Evolutionary conservation across 805 yeast species (phyloP), one percentile per base, ranked within the genome.

Genomic region (Phaffomyces opuntiae): DNA sequence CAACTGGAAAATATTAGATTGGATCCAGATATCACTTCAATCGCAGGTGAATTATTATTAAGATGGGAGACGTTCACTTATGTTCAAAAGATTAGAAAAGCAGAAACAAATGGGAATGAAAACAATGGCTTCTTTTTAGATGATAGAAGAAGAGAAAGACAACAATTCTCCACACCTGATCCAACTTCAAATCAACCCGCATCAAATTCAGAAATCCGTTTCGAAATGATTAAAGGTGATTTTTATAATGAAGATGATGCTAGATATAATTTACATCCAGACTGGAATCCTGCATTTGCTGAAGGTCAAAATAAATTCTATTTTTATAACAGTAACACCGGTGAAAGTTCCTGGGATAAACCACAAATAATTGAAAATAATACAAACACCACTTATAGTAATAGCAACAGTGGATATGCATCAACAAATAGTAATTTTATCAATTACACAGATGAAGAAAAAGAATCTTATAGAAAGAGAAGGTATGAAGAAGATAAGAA

Each of bases 21-120:
- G 52, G 33, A 42, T 39, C 44, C 61, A 60, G 59, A 77, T 35
- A 57, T 39, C 38, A 12, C 54, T 60, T 56, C 73, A 32, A 72
- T 83, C 4, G 48, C 61, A 3, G 61, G 31, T 29, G 31, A 62
- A 7, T 64, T 91, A 35, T 55, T 87, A 26, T 68, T 72, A 1
- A 81, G 72, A 46, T 91, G 97, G 97, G 69, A 81, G 39, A 67
- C 68, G 25, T 74, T 87, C 48, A 82, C 84, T 59, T 79, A 87
- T 76, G 90, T 89, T n/a, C 86, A 83, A 59, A 75, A 93, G 39
- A 90, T 91, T 43, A 90, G 95, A 1, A 82, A 90, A 54, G 73
- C 50, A 25, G 31, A 29, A 29, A 33, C 36, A 16, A 17, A 33
- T n/a, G 19, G 19, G 8, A 35, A 13, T 19, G 24, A 19, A 12